Base-by-base conservation (phyloP, 2,329 filamentous ascomycete species). In the Davidsoniella australis region DNA sequence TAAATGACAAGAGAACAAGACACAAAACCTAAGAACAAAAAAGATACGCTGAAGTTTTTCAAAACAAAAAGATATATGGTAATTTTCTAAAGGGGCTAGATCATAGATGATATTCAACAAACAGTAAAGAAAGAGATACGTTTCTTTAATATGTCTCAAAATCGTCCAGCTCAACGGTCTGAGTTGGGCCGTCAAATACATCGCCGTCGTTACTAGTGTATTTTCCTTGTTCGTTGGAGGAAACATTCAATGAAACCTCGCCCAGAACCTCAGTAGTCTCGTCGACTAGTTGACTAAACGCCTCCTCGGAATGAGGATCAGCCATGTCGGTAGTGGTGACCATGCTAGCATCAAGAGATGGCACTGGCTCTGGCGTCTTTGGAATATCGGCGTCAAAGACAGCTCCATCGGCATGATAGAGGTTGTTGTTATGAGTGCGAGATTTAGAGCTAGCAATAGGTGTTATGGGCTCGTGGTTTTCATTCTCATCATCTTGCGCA, bases 331-430 rank as follows among this genome's bases (percentile, higher is more conserved):
- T 41, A 20, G 50, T 45, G 2, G 50, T 49, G 10, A 52, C 38
- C 23, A 48, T 47, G 43, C 50, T 52, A 18, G 42, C 45, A 29
- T 52, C 50, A 9, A 52, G 40, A 23, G 50, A 52, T 33, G 50
- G 47, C 26, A 52, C n/a, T 7, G 43, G 47, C 26, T 52, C 50
- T 2, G 50, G 50, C 4, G 50, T 52, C 29, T 26, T 48, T 7
- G 47, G 50, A 14, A 52, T 42, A 14, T 52, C 47, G 5, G 23
- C 39, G 23, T 52, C 50, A 20, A 45, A 45, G 20, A 36, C 17
- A 26, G 44, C 36, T 14, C 36, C 39, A 16, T 51, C 49, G 8
- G 41, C n/a, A 23, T 38, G 26, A n/a, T 16, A 33, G 16, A 24
- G 8, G 9, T 42, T 42, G 41, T 23, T 24, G 10, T 12, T 33